Base-by-base conservation (phyloP, 306 rosid genomes). In the Fagus crenata region DNA sequence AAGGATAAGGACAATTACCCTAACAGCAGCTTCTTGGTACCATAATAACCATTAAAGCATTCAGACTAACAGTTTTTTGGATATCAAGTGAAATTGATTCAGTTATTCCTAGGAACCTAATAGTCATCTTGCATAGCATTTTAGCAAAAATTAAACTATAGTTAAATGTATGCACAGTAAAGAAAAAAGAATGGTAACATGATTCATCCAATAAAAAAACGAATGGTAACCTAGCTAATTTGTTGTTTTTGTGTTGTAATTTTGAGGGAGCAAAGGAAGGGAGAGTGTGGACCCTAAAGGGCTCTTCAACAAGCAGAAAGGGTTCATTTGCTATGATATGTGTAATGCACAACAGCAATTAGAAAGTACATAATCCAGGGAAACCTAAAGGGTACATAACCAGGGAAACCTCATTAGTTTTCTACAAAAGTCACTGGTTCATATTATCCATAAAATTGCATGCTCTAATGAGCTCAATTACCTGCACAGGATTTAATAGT, bases 401-500 rank as follows among this genome's bases (percentile, higher is more conserved):
- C 36, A 58, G 64, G 35, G 13, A 22, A 22, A 22, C 28, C 14
- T 46, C 8, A 46, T 46, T 46, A 46, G 51, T 46, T 46, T 55
- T 71, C 72, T 42, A 53, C 4, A 73, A 28, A 84, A 56, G 15
- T 11, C 78, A 80, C 49, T 53, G 71, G 42, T 60, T 70, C 53
- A 56, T 42, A 51, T 73, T 75, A 80, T 5, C 58, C 33, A n/a
- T 58, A 78, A 76, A n/a, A 32, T 33, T 53, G 56, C 54, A 39
- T 15, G 70, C 2, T 12, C 54, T 14, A 42, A 69, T 40, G 59
- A 75, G 70, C 69, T 76, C 42, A 75, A 54, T 80, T 77, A 90
- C 93, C 96, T 90, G 96, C 51, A 86, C 85, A 51, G 96, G 96
- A 83, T 90, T 90, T 75, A 90, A 86, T 79, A 87, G 80, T 89